These are phyloP conservation scores for Punctularia strigosozonata DNA, from an alignment of 768 basidiomycete genomes.

Conservation along the genomic window DNA sequence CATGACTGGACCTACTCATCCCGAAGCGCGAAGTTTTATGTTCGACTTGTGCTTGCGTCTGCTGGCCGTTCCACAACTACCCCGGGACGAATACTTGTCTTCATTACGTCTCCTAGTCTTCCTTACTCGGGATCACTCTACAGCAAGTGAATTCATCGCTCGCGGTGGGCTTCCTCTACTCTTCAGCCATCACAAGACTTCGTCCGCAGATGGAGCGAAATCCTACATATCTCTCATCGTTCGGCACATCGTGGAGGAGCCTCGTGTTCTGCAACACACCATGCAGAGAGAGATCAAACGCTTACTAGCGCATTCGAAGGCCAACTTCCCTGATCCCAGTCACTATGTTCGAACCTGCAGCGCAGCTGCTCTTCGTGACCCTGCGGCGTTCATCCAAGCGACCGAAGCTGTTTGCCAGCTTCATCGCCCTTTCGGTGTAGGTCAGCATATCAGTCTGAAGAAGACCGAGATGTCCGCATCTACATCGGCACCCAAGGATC, in stretches of 20 bases:
- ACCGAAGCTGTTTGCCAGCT: conserved; percentile 65
- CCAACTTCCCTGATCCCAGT: conserved; percentile 53
- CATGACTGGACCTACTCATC: conserved; percentile 46
- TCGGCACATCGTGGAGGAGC: conserved; percentile 86
- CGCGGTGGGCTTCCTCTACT: conserved; percentile 50
- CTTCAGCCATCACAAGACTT: conserved; percentile 56
- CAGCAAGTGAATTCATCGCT: conserved; percentile 59
- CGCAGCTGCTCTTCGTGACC: conserved; percentile 73
- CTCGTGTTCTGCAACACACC: conserved; percentile 44
- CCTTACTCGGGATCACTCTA: conserved; percentile 59
- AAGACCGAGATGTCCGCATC: not conserved
- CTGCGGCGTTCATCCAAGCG: conserved; percentile 61
- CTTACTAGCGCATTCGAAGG: conserved; percentile 66
- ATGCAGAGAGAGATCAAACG: conserved; percentile 80
- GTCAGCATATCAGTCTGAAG: conserved; percentile 50
- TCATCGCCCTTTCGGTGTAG: conserved; percentile 45
- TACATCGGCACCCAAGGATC: not conserved
- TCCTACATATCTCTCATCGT: conserved; percentile 80
- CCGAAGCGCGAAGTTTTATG: conserved; percentile 49
- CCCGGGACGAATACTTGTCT: conserved; percentile 74
- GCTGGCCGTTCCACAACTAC: conserved; percentile 49
- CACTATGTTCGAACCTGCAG: conserved; percentile 69
- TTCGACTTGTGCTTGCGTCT: conserved; percentile 71
- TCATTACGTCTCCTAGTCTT: conserved; percentile 74
- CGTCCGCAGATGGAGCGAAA: conserved; percentile 45